A percentile compares a stretch with the other conserved stretches of the same genome.
These are phyloP conservation scores for Neospermospora avenae DNA, from an alignment of 2,329 filamentous ascomycete species.

Conservation along the genomic window DNA sequence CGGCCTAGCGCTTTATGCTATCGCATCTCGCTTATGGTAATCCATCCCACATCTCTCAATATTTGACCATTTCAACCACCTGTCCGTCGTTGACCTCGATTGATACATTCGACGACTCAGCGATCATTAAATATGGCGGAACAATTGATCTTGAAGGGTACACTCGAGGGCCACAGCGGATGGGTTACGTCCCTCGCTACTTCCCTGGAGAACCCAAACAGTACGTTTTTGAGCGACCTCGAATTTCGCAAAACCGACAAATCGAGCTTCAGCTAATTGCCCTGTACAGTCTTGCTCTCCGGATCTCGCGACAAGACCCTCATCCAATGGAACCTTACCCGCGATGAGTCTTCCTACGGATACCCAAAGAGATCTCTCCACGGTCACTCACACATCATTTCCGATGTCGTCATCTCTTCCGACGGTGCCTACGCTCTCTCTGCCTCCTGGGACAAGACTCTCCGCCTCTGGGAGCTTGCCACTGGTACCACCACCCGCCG, in stretches of 20 bases:
- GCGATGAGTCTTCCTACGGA: conserved; percentile 96
- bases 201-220: conserved; percentile 99
- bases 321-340: conserved; percentile 99
- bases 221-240: background rate
- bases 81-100: conserved; percentile 6
- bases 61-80: background rate
- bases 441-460: conserved; percentile 99
- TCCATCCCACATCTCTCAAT: conserved; percentile 1
- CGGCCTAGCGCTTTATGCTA: no score
- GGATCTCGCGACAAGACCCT: conserved; percentile 96
- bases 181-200: conserved; percentile 99
- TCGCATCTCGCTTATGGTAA: no score
- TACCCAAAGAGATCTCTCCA: conserved; percentile 99
- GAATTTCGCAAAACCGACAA: no score
- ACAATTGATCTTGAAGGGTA: conserved; percentile 77
- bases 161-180: conserved; percentile 98
- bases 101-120: conserved; percentile 24
- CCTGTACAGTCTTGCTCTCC: conserved; percentile 74
- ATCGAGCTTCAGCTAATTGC: background rate
- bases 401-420: conserved; percentile 99
- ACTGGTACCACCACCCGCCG: conserved; percentile 95
- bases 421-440: conserved; percentile 99
- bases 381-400: conserved; percentile 99
- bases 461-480: conserved; percentile 98
- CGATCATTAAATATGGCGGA: conserved; percentile 35